A percentile compares a stretch with the other conserved stretches of the same genome.
phyloP scores from a whole-genome alignment of 345 rosid species.

The Raphanus sativus region DNA sequence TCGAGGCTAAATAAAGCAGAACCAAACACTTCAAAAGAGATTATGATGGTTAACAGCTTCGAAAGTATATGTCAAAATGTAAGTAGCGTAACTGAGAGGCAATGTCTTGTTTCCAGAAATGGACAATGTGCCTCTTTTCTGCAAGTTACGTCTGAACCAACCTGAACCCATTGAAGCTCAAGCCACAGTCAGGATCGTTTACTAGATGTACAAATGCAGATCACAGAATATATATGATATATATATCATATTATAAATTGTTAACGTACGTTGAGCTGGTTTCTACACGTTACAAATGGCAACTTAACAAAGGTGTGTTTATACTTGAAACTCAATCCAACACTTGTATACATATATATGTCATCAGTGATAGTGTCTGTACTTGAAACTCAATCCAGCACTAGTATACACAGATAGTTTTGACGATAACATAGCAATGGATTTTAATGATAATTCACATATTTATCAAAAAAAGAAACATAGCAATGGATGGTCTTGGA shows the following conservation, averaged over 20 bases:
- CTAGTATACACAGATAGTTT: neutral
- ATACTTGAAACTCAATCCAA: neutral
- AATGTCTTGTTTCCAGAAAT: constrained; percentile 29
- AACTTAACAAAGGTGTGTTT: neutral
- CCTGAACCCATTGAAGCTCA: constrained; percentile 16
- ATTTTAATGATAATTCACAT: too few species aligned
- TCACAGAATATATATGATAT: neutral
- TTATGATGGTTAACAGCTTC: constrained; percentile 35
- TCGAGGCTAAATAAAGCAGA: constrained; percentile 15
- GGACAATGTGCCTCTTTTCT: constrained; percentile 16
- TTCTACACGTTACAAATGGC: neutral
- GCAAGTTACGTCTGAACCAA: constrained; percentile 22
- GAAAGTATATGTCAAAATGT: neutral
- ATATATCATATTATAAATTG: neutral
- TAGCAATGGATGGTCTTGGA: neutral
- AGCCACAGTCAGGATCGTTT: neutral
- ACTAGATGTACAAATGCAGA: neutral
- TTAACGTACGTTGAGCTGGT: neutral
- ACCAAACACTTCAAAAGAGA: constrained; percentile 23
- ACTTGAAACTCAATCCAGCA: neutral
- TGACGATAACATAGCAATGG: neutral
- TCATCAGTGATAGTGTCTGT: neutral
- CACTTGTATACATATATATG: neutral
- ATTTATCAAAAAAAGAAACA: neutral
- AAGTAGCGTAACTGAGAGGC: constrained; percentile 23